These are phyloP conservation scores for Cucumis hystrix DNA, from an alignment of 306 rosid species.

Conservation along the genomic window DNA sequence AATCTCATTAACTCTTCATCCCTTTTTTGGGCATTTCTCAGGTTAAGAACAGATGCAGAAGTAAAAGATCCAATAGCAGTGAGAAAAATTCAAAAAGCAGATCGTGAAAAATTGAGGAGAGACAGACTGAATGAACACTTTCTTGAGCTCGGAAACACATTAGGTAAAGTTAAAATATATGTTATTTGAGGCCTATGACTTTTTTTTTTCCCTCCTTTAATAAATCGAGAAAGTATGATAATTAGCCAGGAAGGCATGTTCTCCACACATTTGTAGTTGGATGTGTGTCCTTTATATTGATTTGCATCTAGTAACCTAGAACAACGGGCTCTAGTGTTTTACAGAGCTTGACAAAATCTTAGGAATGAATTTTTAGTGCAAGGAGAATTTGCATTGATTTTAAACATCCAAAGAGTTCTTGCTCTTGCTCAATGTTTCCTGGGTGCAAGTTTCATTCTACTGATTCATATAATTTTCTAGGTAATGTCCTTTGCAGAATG, in stretches of 20 bases:
- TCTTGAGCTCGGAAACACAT: conserved; percentile 47
- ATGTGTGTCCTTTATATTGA: neutral
- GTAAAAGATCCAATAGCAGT: conserved; percentile 42
- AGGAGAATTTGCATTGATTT: neutral
- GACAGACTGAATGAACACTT: conserved; percentile 76
- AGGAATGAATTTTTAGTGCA: neutral
- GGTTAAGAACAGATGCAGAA: conserved; percentile 43
- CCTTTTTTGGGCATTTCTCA: conserved; percentile 11
- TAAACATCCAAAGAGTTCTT: neutral
- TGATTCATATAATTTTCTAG: neutral
- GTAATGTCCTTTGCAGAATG: neutral
- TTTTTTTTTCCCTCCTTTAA: neutral
- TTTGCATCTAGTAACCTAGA: neutral
- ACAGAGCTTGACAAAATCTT: neutral
- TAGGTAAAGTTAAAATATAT: conserved; percentile 37
- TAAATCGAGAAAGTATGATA: too few species aligned
- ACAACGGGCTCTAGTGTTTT: neutral
- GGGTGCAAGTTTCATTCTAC: neutral
- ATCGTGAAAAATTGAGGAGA: conserved; percentile 84
- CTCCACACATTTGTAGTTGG: neutral
- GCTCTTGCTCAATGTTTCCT: neutral
- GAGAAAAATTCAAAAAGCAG: conserved; percentile 76
- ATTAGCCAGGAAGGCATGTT: neutral
- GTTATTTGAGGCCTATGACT: neutral
- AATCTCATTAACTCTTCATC: neutral